Percentiles rank a stretch among this genome's conserved stretches.
These are phyloP conservation scores for Gloeostereum incarnatum DNA, from an alignment of 768 basidiomycete genomes.

Conservation along the genomic window DNA sequence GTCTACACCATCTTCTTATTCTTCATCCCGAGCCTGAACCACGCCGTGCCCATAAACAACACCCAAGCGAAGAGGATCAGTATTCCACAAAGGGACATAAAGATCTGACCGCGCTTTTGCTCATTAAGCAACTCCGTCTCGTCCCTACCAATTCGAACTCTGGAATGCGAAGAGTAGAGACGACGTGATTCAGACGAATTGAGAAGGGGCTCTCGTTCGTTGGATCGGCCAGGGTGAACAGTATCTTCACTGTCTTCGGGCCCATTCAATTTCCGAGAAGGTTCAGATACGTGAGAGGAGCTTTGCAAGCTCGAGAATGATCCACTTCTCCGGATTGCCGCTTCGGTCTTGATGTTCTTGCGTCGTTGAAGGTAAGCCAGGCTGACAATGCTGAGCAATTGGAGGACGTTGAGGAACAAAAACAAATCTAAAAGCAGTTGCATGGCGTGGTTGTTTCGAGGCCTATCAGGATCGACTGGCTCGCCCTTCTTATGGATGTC, in stretches of 20 bases:
- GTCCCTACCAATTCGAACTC: too few relatives aligned
- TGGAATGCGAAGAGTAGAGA: constrained; percentile 14
- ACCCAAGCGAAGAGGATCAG: constrained; percentile 50
- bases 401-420: constrained; percentile 45
- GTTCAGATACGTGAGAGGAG: constrained; percentile 3
- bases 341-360: constrained; percentile 20
- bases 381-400: constrained; percentile 39
- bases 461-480: constrained; percentile 10
- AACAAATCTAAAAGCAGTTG: constrained; percentile 52
- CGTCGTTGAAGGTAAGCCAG: constrained; percentile 39
- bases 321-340: too few relatives aligned
- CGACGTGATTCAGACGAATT: constrained; percentile 9
- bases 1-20: constrained; percentile 13
- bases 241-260: not conserved
- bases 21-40: constrained; percentile 40
- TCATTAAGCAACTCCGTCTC: constrained; percentile 19
- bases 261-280: not conserved
- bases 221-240: constrained; percentile 8
- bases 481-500: constrained; percentile 31
- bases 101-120: constrained; percentile 39
- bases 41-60: constrained; percentile 56
- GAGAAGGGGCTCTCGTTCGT: constrained; percentile 6
- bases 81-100: constrained; percentile 28
- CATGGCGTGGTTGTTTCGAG: constrained; percentile 21
- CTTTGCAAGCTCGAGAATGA: constrained; percentile 8